phyloP scores from a whole-genome alignment of 2,329 filamentous ascomycete genomes.

The Alternaria angustiovoidea region DNA sequence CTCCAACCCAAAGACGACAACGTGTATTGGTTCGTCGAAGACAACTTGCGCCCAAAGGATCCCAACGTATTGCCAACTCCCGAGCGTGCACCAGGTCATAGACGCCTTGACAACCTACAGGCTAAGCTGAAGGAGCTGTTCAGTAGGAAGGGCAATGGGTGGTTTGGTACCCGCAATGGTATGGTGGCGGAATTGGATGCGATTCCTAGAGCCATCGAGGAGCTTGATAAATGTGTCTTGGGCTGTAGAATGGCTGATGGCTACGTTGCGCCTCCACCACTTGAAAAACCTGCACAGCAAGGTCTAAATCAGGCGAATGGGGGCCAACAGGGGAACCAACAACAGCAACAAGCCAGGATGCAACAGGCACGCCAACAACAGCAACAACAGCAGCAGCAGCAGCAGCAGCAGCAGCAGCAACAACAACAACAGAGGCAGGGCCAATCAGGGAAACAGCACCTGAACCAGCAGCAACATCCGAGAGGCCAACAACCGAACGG shows the following conservation, averaged over 20 bases:
- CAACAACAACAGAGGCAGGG: slow-evolving; percentile 9
- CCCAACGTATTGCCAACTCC: slow-evolving; percentile 34
- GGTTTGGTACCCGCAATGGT: slow-evolving; percentile 51
- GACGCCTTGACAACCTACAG: slow-evolving; percentile 40
- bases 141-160: slow-evolving; percentile 39
- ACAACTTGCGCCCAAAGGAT: slow-evolving; percentile 34
- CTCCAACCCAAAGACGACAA: slow-evolving; percentile 43
- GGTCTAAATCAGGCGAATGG: slow-evolving; percentile 10
- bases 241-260: slow-evolving; percentile 43
- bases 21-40: slow-evolving; percentile 50
- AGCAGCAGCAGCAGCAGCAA: slow-evolving; percentile 21
- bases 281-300: slow-evolving; percentile 14
- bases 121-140: slow-evolving; percentile 47
- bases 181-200: slow-evolving; percentile 49
- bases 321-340: slow-evolving; percentile 11
- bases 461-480: slow-evolving; percentile 23
- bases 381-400: neutral
- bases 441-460: slow-evolving; percentile 9
- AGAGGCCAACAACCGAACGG: slow-evolving; percentile 19
- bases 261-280: slow-evolving; percentile 30
- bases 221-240: slow-evolving; percentile 50
- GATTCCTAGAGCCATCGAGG: slow-evolving; percentile 46
- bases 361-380: slow-evolving; percentile 21
- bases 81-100: slow-evolving; percentile 38
- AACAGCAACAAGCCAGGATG: slow-evolving; percentile 13